phyloP scores from a whole-genome alignment of 306 rosid genomes.

The Vicia faba region DNA sequence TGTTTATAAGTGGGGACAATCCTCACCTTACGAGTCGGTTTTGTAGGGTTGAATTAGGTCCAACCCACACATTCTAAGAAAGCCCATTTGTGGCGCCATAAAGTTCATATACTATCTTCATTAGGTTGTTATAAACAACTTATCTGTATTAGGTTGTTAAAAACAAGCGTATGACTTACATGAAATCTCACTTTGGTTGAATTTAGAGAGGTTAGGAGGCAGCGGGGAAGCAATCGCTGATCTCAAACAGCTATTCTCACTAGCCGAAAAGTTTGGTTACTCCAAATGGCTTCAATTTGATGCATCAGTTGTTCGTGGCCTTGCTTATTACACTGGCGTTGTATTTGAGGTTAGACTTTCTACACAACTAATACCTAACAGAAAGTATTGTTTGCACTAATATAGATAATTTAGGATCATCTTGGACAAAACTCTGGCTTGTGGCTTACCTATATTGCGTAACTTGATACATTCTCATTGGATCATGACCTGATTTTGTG shows the following conservation, averaged over 20 bases:
- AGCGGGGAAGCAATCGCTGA: conserved; percentile 83
- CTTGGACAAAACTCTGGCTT: conserved; percentile 23
- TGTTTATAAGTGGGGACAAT: too few species aligned
- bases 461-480: conserved; percentile 13
- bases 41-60: too few species aligned
- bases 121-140: conserved; percentile 22
- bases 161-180: conserved; percentile 27
- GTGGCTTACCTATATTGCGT: conserved; percentile 27
- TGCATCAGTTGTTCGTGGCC: conserved; percentile 95
- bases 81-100: conserved; percentile 18
- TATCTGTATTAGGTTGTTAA: conserved; percentile 8
- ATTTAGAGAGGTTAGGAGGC: conserved; percentile 71
- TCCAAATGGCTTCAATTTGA: conserved; percentile 94
- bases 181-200: conserved; percentile 40
- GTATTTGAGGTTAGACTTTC: conserved; percentile 83
- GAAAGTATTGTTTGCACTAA: conserved; percentile 18
- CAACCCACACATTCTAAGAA: too few species aligned
- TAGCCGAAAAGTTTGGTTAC: conserved; percentile 92
- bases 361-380: conserved; percentile 13
- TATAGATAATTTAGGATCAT: conserved; percentile 9
- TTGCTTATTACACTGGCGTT: conserved; percentile 94
- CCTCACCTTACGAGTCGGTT: too few species aligned
- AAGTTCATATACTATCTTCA: conserved; percentile 12
- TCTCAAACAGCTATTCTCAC: conserved; percentile 78
- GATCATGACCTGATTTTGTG: conserved; percentile 22